These are phyloP conservation scores for Eucalyptus cloeziana DNA, from an alignment of 345 rosid genomes.

Conservation along the genomic window DNA sequence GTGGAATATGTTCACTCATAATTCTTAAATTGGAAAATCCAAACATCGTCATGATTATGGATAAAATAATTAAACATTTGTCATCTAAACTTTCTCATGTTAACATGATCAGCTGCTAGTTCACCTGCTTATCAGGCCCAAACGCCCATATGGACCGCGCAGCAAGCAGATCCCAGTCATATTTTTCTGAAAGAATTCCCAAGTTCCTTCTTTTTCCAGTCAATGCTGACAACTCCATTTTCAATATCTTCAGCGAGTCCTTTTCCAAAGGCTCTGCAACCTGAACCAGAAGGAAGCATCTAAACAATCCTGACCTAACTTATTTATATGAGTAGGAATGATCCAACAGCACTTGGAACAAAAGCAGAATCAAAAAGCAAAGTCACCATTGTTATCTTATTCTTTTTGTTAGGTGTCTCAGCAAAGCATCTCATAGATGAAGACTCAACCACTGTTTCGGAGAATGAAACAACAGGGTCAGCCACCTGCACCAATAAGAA, in stretches of 20 bases:
- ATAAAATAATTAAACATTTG: background rate
- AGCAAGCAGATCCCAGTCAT: constrained; percentile 97
- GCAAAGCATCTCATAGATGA: constrained; percentile 99
- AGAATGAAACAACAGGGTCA: constrained; percentile 96
- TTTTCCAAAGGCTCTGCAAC: constrained; percentile 94
- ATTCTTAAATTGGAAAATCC: background rate
- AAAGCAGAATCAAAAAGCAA: background rate
- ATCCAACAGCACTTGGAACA: background rate
- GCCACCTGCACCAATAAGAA: constrained; percentile 52
- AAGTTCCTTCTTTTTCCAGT: constrained; percentile 75
- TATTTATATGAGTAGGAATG: background rate
- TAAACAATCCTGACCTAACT: background rate
- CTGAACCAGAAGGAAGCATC: constrained; percentile 14
- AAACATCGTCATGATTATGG: background rate
- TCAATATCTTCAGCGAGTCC: constrained; percentile 97
- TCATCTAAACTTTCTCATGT: background rate
- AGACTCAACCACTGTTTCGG: constrained; percentile 97
- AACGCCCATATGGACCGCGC: constrained; percentile 98
- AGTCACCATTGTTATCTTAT: constrained; percentile 89
- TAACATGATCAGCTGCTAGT: background rate
- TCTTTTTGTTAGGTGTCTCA: constrained; percentile 96
- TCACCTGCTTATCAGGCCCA: constrained; percentile 98
- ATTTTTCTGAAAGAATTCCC: constrained; percentile 96
- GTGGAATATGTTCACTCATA: background rate
- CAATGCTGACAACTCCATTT: constrained; percentile 78